phyloP scores from a whole-genome alignment of 345 rosid genomes.

The Populus ilicifolia region DNA sequence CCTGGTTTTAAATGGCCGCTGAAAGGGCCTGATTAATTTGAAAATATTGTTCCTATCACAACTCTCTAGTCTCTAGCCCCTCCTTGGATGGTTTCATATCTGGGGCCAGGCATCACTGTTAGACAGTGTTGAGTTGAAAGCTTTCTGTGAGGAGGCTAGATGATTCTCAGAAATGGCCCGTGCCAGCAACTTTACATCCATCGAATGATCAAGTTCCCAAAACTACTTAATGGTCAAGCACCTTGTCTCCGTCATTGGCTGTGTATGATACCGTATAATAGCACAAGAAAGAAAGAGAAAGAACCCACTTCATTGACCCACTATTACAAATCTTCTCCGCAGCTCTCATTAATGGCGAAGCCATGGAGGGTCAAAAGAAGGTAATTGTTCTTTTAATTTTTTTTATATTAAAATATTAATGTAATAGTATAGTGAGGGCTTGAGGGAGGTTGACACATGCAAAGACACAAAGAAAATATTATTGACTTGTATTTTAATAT shows the following conservation, averaged over 20 bases:
- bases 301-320: constrained; percentile 2
- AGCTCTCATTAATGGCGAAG: not conserved
- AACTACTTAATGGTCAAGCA: not conserved
- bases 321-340: not conserved
- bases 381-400: too few relatives aligned
- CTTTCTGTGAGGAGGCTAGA: not conserved
- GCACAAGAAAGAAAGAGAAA: not conserved
- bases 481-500: too few relatives aligned
- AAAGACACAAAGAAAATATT: too few relatives aligned
- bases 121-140: not conserved
- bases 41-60: not conserved
- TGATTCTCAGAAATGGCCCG: not conserved
- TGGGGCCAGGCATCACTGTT: not conserved
- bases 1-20: not conserved
- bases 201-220: not conserved
- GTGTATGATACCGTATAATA: constrained; percentile 5
- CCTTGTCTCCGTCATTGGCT: not conserved
- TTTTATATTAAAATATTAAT: too few relatives aligned
- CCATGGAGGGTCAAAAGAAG: too few relatives aligned
- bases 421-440: too few relatives aligned
- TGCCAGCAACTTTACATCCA: not conserved
- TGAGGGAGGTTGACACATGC: too few relatives aligned
- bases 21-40: not conserved
- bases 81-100: not conserved
- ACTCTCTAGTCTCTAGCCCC: not conserved